Evolutionary conservation across 108 stramenopile genomes (phyloP), one percentile per base, ranked within the genome.

Genomic region (Cyclotella distinguenda): DNA sequence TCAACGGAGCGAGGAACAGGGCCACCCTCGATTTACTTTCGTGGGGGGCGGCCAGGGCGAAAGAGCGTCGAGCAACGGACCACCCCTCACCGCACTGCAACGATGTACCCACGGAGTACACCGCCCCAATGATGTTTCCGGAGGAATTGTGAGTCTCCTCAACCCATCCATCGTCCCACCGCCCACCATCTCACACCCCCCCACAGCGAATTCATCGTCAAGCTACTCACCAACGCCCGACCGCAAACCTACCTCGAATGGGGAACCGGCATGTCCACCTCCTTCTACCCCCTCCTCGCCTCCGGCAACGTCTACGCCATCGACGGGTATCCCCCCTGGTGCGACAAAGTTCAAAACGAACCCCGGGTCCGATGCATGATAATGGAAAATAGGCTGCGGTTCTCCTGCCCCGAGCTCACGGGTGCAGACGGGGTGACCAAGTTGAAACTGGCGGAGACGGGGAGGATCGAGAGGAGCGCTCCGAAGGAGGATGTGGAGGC

Each of bases 261-360:
- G 68, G 68, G 55, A 40, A 42, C 38, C 22, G 68, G 68, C 11
- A 39, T 21, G 36, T 69, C 57, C 12, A 59, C 58, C 0, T 69
- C 68, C 2, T 69, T 69, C 33, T 59, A 69, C 31, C 68, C 68
- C 25, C 68, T 69, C 13, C 16, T 69, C 9, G 68, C 35, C 16
- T 56, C 68, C 11, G 58, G 31, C 7, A 38, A 38, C 5, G 57
- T 69, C 0, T 23, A 23, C 6, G 68, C 68, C 11, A 69, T 69
- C 40, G 68, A 60, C 30, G 57, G 68, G 12, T 69, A 56, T 39
- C 68, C 68, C 1, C 68, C 58, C n/a, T 69, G 68, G 68, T 59
- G 68, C 35, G 30, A 50, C 18, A 34, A 50, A 32, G 57, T 69
- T 1, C 27, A 13, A 26, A 18, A 51, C 36, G 68, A 69, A 26